phyloP scores from a whole-genome alignment of 1,284 basidiomycete species.

The Marasmius oreades region DNA sequence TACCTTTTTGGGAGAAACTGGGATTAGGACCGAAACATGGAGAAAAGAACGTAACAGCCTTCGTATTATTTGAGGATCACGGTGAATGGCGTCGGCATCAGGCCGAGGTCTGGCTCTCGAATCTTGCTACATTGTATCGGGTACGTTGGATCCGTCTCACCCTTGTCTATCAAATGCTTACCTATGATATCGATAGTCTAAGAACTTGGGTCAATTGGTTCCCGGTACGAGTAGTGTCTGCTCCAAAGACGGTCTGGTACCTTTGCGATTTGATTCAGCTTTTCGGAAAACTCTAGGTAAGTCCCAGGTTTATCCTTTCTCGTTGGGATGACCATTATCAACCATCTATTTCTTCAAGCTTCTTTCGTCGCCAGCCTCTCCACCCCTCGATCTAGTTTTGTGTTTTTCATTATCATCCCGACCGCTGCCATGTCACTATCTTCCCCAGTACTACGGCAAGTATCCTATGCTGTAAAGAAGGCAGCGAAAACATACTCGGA shows the following conservation, averaged over 20 bases:
- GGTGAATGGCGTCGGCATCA: constrained; percentile 40
- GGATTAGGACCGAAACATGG: constrained; percentile 69
- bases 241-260: constrained; percentile 51
- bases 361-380: constrained; percentile 48
- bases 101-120: constrained; percentile 56
- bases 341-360: constrained; percentile 28
- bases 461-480: constrained; percentile 57
- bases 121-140: constrained; percentile 49
- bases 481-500: constrained; percentile 43
- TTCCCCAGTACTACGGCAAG: constrained; percentile 60
- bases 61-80: constrained; percentile 64
- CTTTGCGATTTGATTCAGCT: constrained; percentile 57
- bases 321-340: no score
- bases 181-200: constrained; percentile 40
- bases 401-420: constrained; percentile 69
- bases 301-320: constrained; percentile 17
- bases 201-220: constrained; percentile 54
- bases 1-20: constrained; percentile 82
- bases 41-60: constrained; percentile 63
- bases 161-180: constrained; percentile 8
- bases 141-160: constrained; percentile 35
- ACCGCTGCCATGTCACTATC: constrained; percentile 52
- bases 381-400: constrained; percentile 35
- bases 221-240: constrained; percentile 46
- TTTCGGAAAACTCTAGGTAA: constrained; percentile 63